Conservation (phyloP, 768 basidiomycete species). For the Lenzites betulinus region DNA sequence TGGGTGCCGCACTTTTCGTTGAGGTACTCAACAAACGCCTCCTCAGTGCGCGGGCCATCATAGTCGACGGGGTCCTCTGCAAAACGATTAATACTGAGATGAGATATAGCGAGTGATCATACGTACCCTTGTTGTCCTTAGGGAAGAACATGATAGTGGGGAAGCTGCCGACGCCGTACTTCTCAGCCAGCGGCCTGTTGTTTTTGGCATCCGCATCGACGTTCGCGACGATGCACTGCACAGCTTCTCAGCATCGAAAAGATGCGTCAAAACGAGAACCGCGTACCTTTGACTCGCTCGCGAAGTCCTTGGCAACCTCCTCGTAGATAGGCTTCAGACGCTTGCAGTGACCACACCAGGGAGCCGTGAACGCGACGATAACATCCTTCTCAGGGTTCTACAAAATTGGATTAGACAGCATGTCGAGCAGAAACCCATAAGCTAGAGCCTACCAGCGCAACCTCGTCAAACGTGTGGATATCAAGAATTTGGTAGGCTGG, state of each 20-base stretch:
- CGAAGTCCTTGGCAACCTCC: conserved; percentile 79
- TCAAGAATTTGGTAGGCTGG: conserved; percentile 70
- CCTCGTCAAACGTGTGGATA: conserved; percentile 69
- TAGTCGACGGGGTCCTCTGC: conserved; percentile 59
- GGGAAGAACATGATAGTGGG: conserved; percentile 97
- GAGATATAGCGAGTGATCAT: not conserved
- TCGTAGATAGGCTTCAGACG: conserved; percentile 84
- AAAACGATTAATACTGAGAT: not conserved
- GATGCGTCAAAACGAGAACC: not conserved
- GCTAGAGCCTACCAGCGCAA: conserved; percentile 55
- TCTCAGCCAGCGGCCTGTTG: conserved; percentile 69
- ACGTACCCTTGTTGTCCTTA: conserved; percentile 53
- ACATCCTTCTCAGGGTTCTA: conserved; percentile 78
- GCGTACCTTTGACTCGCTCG: conserved; percentile 70
- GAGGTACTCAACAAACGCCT: conserved; percentile 75
- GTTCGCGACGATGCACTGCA: conserved; percentile 86
- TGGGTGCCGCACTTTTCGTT: conserved; percentile 88
- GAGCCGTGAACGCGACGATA: conserved; percentile 82
- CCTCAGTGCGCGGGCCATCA: conserved; percentile 68
- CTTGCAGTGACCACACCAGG: conserved; percentile 97
- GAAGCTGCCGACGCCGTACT: conserved; percentile 78
- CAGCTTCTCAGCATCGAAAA: not conserved
- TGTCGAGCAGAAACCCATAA: no score
- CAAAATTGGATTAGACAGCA: not conserved
- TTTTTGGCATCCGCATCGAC: conserved; percentile 84